A percentile compares a stretch with the other conserved stretches of the same genome.
Evolutionary conservation across 495 filamentous ascomycete genomes (phyloP).

Genomic region (Penicillium antarcticum): DNA sequence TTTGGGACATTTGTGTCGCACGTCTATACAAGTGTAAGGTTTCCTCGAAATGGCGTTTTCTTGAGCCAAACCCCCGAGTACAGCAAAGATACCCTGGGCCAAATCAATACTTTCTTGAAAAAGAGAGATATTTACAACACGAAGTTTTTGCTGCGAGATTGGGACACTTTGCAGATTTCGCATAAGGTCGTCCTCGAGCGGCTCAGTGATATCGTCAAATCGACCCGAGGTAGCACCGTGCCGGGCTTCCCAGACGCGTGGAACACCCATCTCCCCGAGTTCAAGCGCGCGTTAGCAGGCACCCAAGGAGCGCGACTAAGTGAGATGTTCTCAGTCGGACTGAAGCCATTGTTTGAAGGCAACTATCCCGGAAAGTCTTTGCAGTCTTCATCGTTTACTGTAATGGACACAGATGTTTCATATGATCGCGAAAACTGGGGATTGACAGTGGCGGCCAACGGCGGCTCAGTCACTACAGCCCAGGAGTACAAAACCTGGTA

Average conservation of each 20-base stretch:
- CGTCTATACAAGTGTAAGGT: no score
- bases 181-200: neutral
- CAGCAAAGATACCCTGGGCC: no score
- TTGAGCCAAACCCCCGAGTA: no score
- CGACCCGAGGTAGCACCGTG: neutral
- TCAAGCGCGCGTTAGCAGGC: neutral
- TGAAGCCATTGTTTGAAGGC: neutral
- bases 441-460: neutral
- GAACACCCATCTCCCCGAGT: neutral
- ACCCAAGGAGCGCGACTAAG: neutral
- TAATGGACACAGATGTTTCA: neutral
- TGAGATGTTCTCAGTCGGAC: conserved; percentile 1
- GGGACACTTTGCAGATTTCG: no score
- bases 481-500: no score
- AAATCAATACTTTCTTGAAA: no score
- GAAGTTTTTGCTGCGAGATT: no score
- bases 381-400: neutral
- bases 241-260: neutral
- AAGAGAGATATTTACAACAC: no score
- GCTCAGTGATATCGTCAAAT: neutral
- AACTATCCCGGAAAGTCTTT: neutral
- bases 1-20: no score
- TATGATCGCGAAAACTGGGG: neutral
- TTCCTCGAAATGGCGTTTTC: no score
- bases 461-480: no score